Base-by-base conservation (phyloP, 2,329 filamentous ascomycete genomes). In the Penicillium hordei region DNA sequence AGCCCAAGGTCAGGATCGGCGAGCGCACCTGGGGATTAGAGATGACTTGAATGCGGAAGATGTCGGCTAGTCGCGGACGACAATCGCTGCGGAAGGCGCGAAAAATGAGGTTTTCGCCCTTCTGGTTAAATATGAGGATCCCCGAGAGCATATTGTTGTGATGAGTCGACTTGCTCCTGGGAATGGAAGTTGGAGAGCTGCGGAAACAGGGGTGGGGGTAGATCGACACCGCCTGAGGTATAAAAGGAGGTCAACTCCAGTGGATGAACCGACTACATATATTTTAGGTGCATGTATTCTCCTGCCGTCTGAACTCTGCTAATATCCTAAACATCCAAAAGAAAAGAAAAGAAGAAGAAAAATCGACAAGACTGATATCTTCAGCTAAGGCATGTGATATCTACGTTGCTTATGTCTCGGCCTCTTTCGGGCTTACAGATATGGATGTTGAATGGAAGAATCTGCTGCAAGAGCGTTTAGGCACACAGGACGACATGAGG, bases 51-150 rank as follows among this genome's bases (percentile, higher is more conserved):
- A 99, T 99, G 77, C 94, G 93, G 79, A 99, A 99, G 80, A 99
- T 93, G 75, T 99, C 94, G 79, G 94, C 94, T 64, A 99, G 89
- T 52, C 94, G 91, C 55, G 94, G 94, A 57, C 95, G 91, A 79
- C 94, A 97, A 80, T 99, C 95, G 76, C 96, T 96, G 72, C 94
- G 92, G 79, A 99, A 99, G 70, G 94, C 92, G 73, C 94, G 91
- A 82, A 99, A 97, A 78, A 99, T 99, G 73, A 99, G 90, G 79
- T 99, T 97, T 82, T 99, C 94, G 79, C 94, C 94, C 80, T 99
- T 99, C 77, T 99, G 94, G 69, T 99, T 99, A 84, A 99, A 99
- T 68, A 99, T 88, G 67, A 99, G 87, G 72, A 99, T 93, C 59
- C 94, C 94, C 68, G 93, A 97, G 68, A 99, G 83, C 95, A 99